Base-by-base conservation (phyloP, 208 protist species). In the Tetramitus jugosus region DNA sequence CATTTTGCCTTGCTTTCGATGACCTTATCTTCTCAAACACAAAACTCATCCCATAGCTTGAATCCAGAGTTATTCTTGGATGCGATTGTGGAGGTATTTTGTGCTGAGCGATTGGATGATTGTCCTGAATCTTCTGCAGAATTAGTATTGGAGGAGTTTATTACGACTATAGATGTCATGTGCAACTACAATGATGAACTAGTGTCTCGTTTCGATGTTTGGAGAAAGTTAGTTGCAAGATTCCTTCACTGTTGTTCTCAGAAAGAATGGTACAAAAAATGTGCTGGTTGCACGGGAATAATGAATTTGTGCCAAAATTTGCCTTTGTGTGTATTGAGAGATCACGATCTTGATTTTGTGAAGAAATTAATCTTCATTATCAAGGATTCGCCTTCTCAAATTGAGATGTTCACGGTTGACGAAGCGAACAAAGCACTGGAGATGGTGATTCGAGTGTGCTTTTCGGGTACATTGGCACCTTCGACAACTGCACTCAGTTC, bases 211-310 rank as follows among this genome's bases (percentile, higher is more conserved):
- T 60, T 65, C 49, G 13, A 7, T 42, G 43, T 62, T 56, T 78
- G 45, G 45, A 56, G 67, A 23, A 42, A 31, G 43, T 37, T 78
- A 4, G 13, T 14, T 37, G 20, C n/a, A 60, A 10, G 52, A 72
- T 39, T 78, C 13, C 33, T 20, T 10, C 17, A 64, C 39, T 72
- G 1, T 26, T 61, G 52, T 8, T 67, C 64, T 43, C 76, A 78
- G 56, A 43, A 8, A 40, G 76, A 78, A 68, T 78, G 76, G 76
- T 43, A 78, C 29, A 61, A 65, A 26, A 78, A 78, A 60, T 39
- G 7, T 10, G 76, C 10, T n/a, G 76, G 62, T 42, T 31, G 45
- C 26, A 37, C 7, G 3, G 45, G 52, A 20, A 56, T 78, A 17
- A 31, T 45, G 3, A 43, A n/a, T 43, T 61, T 78, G 10, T 61